These are phyloP conservation scores for Rhazya stricta DNA, from an alignment of 257 asterid genomes.

Conservation along the genomic window DNA sequence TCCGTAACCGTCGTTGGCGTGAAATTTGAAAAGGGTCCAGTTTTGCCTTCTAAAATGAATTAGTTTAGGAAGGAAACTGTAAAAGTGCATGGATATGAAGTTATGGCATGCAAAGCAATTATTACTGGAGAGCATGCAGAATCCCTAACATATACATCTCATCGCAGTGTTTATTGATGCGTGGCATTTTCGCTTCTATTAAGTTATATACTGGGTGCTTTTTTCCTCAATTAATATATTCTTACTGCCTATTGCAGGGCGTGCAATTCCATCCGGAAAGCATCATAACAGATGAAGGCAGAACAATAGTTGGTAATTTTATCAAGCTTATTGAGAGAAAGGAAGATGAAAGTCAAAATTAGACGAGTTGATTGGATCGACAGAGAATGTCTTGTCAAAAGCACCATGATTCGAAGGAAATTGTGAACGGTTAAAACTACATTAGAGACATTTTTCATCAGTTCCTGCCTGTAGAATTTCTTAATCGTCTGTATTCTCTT, in stretches of 20 bases:
- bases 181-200: not conserved
- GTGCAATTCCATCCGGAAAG: conserved; percentile 95
- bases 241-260: conserved; percentile 46
- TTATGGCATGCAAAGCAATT: too few species aligned
- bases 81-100: not conserved
- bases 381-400: not conserved
- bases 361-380: conserved; percentile 7
- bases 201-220: not conserved
- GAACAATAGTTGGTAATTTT: conserved; percentile 60
- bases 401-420: not conserved
- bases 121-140: not conserved
- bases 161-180: not conserved
- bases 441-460: not conserved
- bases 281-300: conserved; percentile 74
- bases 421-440: not conserved
- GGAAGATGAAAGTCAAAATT: conserved; percentile 46
- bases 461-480: too few species aligned
- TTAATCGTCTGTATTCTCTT: too few species aligned
- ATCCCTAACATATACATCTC: not conserved
- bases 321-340: conserved; percentile 59
- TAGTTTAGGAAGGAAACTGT: not conserved
- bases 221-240: not conserved
- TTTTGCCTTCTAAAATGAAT: not conserved
- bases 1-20: not conserved
- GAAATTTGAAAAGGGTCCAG: not conserved